Conservation (phyloP, 2,329 filamentous ascomycete species). For the Cladosporium sp. region DNA sequence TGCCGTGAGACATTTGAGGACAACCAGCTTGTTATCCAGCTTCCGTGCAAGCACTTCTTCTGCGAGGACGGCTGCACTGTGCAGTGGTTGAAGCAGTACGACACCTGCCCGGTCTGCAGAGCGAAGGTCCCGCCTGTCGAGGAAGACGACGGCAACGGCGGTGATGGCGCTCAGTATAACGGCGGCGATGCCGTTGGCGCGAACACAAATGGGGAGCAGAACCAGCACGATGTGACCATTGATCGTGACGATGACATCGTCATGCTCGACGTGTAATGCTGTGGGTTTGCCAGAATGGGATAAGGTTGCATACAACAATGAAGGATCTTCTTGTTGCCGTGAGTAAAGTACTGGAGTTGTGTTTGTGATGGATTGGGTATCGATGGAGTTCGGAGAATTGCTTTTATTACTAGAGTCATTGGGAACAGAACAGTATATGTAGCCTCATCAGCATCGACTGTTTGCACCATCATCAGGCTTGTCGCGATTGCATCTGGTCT, state of each 20-base stretch:
- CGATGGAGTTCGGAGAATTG: no score
- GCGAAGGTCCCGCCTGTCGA: conserved; percentile 7
- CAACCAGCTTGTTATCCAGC: conserved; percentile 15
- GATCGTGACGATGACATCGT: neutral
- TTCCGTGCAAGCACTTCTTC: conserved; percentile 23
- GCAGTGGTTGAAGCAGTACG: conserved; percentile 20
- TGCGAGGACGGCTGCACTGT: conserved; percentile 16
- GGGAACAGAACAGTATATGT: no score
- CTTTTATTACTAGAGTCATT: no score
- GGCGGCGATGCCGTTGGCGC: neutral
- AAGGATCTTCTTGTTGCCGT: no score
- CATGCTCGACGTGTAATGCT: neutral
- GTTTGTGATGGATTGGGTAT: no score
- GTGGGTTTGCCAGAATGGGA: no score
- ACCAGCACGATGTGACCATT: neutral
- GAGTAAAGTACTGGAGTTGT: no score
- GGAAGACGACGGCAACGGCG: neutral
- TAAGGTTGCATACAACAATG: no score
- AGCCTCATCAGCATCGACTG: no score
- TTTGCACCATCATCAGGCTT: no score
- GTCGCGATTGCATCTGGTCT: no score
- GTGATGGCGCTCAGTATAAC: neutral
- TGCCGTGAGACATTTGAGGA: conserved; percentile 17
- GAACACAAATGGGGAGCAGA: neutral
- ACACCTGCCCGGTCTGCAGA: conserved; percentile 24